Conservation (phyloP, 352 stramenopile genomes). For the Phytophthora rubi region DNA sequence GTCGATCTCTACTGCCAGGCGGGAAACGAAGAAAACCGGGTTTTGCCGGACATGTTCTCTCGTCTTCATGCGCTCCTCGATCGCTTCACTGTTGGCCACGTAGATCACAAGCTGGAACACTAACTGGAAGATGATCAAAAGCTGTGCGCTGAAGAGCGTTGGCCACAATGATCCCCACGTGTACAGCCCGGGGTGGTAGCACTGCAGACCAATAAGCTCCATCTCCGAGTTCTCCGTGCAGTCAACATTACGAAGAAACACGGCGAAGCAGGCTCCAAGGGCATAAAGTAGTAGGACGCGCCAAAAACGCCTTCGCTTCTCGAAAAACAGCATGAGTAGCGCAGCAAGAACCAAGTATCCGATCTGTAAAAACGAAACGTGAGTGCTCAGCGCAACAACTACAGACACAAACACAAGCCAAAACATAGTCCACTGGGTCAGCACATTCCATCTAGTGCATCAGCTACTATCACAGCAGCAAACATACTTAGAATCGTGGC, state of each 20-base stretch:
- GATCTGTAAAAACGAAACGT: conserved; percentile 85
- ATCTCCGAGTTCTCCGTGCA: conserved; percentile 54
- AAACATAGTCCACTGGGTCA: not conserved
- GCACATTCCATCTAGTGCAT: not conserved
- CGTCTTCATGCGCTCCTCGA: conserved; percentile 67
- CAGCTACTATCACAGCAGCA: not conserved
- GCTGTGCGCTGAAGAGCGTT: conserved; percentile 82
- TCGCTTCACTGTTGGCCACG: conserved; percentile 70
- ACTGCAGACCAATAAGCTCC: conserved; percentile 73
- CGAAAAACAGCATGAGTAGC: conserved; percentile 83
- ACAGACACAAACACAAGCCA: conserved; percentile 11
- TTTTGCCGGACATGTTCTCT: conserved; percentile 73
- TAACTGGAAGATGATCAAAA: conserved; percentile 85
- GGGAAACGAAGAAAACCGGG: conserved; percentile 77
- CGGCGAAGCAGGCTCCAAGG: conserved; percentile 70
- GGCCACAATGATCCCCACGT: conserved; percentile 82
- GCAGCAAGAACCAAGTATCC: conserved; percentile 84
- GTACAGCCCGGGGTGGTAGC: conserved; percentile 59
- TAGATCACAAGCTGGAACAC: conserved; percentile 90
- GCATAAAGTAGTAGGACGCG: conserved; percentile 78
- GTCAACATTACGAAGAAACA: conserved; percentile 82
- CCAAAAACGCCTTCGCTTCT: conserved; percentile 80
- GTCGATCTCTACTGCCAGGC: conserved; percentile 75
- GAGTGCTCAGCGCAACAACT: conserved; percentile 84
- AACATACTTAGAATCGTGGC: conserved; percentile 77